Percentiles rank a stretch among this genome's conserved stretches.
Evolutionary conservation across 2,329 filamentous ascomycete genomes (phyloP).

Genomic region (Teratosphaeria destructans): DNA sequence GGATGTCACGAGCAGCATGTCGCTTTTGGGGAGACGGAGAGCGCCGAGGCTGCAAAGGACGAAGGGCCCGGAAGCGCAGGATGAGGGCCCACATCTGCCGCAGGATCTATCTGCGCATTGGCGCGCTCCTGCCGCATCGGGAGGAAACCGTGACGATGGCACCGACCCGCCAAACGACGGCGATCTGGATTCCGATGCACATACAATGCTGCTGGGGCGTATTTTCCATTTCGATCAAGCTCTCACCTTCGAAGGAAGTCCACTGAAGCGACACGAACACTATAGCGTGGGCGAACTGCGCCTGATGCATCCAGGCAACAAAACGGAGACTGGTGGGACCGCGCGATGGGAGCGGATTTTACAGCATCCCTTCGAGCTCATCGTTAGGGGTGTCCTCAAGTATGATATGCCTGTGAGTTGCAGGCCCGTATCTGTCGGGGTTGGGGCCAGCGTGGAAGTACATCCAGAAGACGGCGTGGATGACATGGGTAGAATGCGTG

Average conservation of each 20-base stretch:
- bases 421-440: conserved; percentile 41
- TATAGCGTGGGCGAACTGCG: conserved; percentile 75
- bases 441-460: conserved; percentile 33
- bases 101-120: conserved; percentile 17
- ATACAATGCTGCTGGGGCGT: conserved; percentile 85
- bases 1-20: background rate
- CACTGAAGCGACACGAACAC: conserved; percentile 63
- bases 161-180: conserved; percentile 34
- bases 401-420: conserved; percentile 58
- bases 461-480: conserved; percentile 29
- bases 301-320: conserved; percentile 73
- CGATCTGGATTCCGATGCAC: conserved; percentile 50
- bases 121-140: conserved; percentile 9
- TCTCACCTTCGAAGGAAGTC: conserved; percentile 79
- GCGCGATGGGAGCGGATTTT: conserved; percentile 85
- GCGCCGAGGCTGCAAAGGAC: background rate
- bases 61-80: background rate
- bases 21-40: background rate
- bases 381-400: conserved; percentile 81
- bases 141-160: conserved; percentile 11
- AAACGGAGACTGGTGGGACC: conserved; percentile 69
- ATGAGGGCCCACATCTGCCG: background rate
- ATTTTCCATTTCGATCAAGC: conserved; percentile 81
- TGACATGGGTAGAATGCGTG: conserved; percentile 19
- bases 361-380: conserved; percentile 84